Evolutionary conservation across 2,329 filamentous ascomycete genomes (phyloP), one percentile per base, ranked within the genome.

Genomic region (Fusarium virguliforme): DNA sequence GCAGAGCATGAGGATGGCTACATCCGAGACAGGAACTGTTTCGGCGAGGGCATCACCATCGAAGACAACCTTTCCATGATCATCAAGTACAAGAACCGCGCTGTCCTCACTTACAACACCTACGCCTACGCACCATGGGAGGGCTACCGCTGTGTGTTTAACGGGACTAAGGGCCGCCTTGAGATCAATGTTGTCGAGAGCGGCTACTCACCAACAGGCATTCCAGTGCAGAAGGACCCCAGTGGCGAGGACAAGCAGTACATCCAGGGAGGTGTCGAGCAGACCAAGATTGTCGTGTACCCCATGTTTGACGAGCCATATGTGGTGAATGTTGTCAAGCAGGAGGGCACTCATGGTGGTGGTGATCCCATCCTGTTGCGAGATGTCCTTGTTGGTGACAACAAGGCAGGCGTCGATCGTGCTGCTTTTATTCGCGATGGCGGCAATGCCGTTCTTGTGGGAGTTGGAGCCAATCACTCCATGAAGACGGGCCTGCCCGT

Each of bases 1-100:
- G 88, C 89, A 0, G 89, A 91, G 81, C 85, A 90, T 65, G 89
- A 91, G 72, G 89, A 91, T 68, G 84, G 83, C 1, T 91, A 91
- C 65, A 84, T 87, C 62, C 85, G 89, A 1, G 89, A 91, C 71
- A 87, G 89, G 74, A 89, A 85, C 70, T 88, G 89, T 4, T 90
- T 91, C 57, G 83, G 86, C 0, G 88, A 90, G 65, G 89, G 88
- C 0, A 89, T 91, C 60, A 89, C 83, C 64, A 90, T 90, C 65
- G 88, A 91, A 76, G 89, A 91, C 72, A 90, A 88, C 2, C 87
- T 90, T 82, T 87, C 83, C 37, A 80, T 90, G 60, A 81, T 91
- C 56, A 86, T 90, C 34, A 81, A 85, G 65, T 91, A 91, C 73
- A 81, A 82, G 41, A 88, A 83, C 56, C 85, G 87, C 8, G 85